Percentiles rank a stretch among this genome's conserved stretches.
Conservation (phyloP, 148 eudicot species). For the Nepenthes mirabilis region DNA sequence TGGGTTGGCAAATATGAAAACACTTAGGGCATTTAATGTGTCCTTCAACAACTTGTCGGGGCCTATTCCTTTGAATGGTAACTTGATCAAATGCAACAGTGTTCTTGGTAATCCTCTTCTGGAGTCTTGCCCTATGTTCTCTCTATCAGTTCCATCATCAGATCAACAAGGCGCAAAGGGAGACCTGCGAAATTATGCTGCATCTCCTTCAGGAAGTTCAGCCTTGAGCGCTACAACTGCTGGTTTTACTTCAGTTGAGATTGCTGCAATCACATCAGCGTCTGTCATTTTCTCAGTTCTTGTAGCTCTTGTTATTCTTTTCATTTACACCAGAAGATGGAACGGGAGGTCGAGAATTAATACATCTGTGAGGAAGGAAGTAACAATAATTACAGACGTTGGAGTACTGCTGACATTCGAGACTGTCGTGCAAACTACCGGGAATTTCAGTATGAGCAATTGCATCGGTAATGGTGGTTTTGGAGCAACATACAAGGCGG, state of each 20-base stretch:
- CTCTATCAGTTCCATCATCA: slow-evolving; percentile 15
- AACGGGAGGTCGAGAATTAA: slow-evolving; percentile 27
- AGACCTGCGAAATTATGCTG: slow-evolving; percentile 13
- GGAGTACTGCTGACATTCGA: slow-evolving; percentile 10
- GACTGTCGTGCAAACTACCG: slow-evolving; percentile 42
- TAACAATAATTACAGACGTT: slow-evolving; percentile 4
- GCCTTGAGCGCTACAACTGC: slow-evolving; percentile 6
- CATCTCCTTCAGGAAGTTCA: slow-evolving; percentile 14
- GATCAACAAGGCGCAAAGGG: slow-evolving; percentile 11
- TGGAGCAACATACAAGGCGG: slow-evolving; percentile 67
- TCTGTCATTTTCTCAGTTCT: slow-evolving; percentile 34
- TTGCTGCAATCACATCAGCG: slow-evolving; percentile 31
- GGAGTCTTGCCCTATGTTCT: slow-evolving; percentile 6
- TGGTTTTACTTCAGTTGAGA: slow-evolving; percentile 27
- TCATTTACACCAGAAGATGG: slow-evolving; percentile 31
- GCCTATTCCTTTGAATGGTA: slow-evolving; percentile 5
- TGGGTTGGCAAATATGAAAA: slow-evolving; percentile 7
- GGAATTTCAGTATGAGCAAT: slow-evolving; percentile 42
- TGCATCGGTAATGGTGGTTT: slow-evolving; percentile 58
- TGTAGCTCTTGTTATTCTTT: slow-evolving; percentile 33
- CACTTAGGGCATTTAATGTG: slow-evolving; percentile 10
- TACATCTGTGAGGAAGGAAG: slow-evolving; percentile 13
- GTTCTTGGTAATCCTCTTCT: slow-evolving; percentile 9
- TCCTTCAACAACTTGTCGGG: slow-evolving; percentile 17
- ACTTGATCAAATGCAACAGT: slow-evolving; percentile 12